Percentiles rank a stretch among this genome's conserved stretches.
These are phyloP conservation scores for Fragilariopsis cylindrus DNA, from an alignment of 108 stramenopile genomes.

Conservation along the genomic window DNA sequence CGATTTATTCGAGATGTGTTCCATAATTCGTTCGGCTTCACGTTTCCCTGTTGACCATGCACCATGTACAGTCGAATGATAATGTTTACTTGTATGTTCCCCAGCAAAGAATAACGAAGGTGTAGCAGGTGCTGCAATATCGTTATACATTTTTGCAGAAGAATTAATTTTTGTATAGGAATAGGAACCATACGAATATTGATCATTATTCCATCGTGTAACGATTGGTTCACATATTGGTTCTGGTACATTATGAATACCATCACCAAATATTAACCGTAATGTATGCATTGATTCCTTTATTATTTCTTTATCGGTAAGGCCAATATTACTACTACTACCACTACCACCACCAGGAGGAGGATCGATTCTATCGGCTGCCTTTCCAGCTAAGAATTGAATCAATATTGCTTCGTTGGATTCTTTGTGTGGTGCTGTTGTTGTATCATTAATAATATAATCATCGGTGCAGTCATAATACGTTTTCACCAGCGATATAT, in stretches of 20 bases:
- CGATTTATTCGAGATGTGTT: not conserved
- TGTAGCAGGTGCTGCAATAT: constrained; percentile 7
- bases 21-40: constrained; percentile 23
- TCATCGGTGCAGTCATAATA: constrained; percentile 24
- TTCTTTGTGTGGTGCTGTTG: not conserved
- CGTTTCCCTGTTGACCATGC: constrained; percentile 29
- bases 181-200: constrained; percentile 26
- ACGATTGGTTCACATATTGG: constrained; percentile 5
- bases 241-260: not conserved
- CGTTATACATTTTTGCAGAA: constrained; percentile 8
- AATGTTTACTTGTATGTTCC: constrained; percentile 24
- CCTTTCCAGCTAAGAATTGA: constrained; percentile 15
- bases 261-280: constrained; percentile 17
- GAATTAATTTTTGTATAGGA: constrained; percentile 18
- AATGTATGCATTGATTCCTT: constrained; percentile 10
- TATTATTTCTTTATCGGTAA: constrained; percentile 19
- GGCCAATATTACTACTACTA: not conserved
- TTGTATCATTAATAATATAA: not conserved
- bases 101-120: constrained; percentile 25
- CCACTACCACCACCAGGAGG: not conserved
- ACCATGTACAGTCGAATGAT: constrained; percentile 26
- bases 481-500: constrained; percentile 17
- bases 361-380: constrained; percentile 13
- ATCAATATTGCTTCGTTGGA: not conserved
- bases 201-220: constrained; percentile 24